Evolutionary conservation across 2,329 filamentous ascomycete species (phyloP), one percentile per base, ranked within the genome.

Genomic region (Immersiporthe knoxdaviesiana): DNA sequence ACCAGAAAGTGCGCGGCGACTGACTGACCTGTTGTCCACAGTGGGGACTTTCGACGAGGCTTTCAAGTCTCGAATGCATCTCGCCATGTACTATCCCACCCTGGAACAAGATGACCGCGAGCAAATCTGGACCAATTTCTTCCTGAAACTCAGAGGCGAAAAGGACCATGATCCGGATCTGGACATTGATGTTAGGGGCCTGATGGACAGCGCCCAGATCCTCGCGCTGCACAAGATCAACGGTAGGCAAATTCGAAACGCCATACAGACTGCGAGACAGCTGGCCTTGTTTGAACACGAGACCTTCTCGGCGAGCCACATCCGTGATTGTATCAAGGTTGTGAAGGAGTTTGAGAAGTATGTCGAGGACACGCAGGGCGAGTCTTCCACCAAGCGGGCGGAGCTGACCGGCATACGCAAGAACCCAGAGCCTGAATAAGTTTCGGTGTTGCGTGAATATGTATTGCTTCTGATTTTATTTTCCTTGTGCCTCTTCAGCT

Each of bases 41-140:
- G 75, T 78, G 0, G 76, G 74, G 1, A 74, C 71, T 3, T 76
- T 79, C 18, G 78, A 79, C 59, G 75, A 76, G 50, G 77, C 75
- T 2, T 77, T 79, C 71, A 75, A 76, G 35, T 78, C 77, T 1
- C 74, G 76, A 1, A 77, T 78, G 32, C 75, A 78, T 30, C 65
- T 79, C 1, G 70, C 73, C 0, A 65, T 79, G 3, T 73, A 76
- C 59, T 78, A 78, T 65, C 63, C 72, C 8, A 70, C 66, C 1
- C 69, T 78, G 2, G 68, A 54, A 7, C 41, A 70, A 2, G 32
- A 35, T 0, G 68, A 72, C 1, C 71, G 75, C 0, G 61, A 37
- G 3, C 11, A 71, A 5, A 76, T 78, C 27, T 78, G 76, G 76
- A 47, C 61, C 0, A 75, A 77, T 50, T 75, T 78, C 21, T 62